Evolutionary conservation across 1,284 basidiomycete genomes (phyloP).

Genomic region (Chiua sp.): DNA sequence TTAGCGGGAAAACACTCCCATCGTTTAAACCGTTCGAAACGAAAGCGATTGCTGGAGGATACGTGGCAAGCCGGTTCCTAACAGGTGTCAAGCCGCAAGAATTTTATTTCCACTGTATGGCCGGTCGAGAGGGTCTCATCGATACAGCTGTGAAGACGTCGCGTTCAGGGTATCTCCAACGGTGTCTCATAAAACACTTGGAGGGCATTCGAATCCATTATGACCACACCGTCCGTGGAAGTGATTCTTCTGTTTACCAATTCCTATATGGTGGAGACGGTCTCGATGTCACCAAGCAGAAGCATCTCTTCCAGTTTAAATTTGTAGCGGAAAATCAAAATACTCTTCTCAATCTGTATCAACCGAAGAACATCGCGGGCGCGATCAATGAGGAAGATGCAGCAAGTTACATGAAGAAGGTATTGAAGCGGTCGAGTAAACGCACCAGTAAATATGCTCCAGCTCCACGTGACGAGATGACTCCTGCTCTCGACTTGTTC

Average conservation of each 20-base stretch:
- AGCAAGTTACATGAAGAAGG: conserved; percentile 85
- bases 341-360: conserved; percentile 79
- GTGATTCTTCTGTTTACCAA: conserved; percentile 93
- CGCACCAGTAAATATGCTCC: conserved; percentile 51
- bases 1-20: conserved; percentile 97
- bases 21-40: conserved; percentile 99
- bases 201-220: conserved; percentile 98
- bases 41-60: conserved; percentile 97
- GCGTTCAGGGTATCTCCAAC: conserved; percentile 97
- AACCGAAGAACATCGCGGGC: conserved; percentile 65
- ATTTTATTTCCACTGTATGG: conserved; percentile 99
- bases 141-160: conserved; percentile 99
- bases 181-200: conserved; percentile 98
- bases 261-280: conserved; percentile 98
- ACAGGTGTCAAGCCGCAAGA: conserved; percentile 99
- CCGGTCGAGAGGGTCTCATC: conserved; percentile 97
- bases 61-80: conserved; percentile 99
- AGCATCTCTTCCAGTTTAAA: conserved; percentile 91
- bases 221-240: conserved; percentile 97
- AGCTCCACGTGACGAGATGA: conserved; percentile 58
- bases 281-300: conserved; percentile 96
- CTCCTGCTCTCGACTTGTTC: conserved; percentile 81
- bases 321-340: conserved; percentile 91
- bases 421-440: conserved; percentile 72
- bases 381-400: conserved; percentile 77